A percentile compares a stretch with the other conserved stretches of the same genome.
Conservation (phyloP, 176 grass and related monocot species). For the Pharus latifolius region DNA sequence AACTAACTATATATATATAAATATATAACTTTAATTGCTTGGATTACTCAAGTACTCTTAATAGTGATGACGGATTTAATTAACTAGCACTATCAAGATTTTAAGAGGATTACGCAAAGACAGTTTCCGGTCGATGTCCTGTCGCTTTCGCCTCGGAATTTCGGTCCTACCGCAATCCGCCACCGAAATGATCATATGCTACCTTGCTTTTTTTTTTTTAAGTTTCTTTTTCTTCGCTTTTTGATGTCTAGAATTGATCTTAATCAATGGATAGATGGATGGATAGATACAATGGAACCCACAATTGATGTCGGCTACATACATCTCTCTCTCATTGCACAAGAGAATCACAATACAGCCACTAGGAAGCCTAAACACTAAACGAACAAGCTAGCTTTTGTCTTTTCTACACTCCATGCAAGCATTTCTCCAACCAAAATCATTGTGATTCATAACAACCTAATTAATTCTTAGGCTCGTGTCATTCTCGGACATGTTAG, state of each 20-base stretch:
- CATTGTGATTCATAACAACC: not conserved
- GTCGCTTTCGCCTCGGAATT: constrained; percentile 40
- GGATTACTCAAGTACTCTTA: no score
- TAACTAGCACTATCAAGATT: no score
- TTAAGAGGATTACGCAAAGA: not conserved
- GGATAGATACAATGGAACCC: constrained; percentile 27
- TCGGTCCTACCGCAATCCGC: constrained; percentile 34
- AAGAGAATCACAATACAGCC: not conserved
- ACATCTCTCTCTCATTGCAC: not conserved
- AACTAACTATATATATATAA: not conserved
- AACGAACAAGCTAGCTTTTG: constrained; percentile 16
- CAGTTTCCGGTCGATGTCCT: constrained; percentile 30
- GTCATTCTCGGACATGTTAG: not conserved
- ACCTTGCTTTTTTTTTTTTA: not conserved
- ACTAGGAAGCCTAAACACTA: not conserved
- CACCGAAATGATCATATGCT: constrained; percentile 30
- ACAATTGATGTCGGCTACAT: constrained; percentile 28
- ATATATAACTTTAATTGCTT: no score
- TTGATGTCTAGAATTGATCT: not conserved
- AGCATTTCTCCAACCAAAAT: constrained; percentile 12
- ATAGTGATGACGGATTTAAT: no score
- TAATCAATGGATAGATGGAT: not conserved
- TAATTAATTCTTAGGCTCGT: not conserved
- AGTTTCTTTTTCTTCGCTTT: not conserved
- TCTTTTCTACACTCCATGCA: constrained; percentile 30